Evolutionary conservation across 345 rosid species (phyloP).

Genomic region (Populus simonii): DNA sequence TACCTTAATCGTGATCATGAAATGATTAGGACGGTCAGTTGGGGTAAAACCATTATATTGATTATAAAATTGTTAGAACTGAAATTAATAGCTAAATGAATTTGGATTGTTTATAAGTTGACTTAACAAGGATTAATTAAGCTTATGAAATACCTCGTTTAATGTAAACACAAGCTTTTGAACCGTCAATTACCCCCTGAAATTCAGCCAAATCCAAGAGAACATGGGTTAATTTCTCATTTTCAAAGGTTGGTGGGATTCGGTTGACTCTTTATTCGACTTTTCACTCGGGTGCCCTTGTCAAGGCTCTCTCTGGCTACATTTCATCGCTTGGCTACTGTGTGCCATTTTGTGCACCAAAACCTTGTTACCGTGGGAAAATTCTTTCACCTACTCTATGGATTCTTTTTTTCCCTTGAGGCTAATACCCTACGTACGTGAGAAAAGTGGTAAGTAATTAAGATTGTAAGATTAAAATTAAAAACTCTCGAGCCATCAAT

Average conservation of each 20-base stretch:
- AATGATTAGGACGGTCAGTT: background rate
- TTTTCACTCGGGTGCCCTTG: too few species aligned
- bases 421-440: background rate
- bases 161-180: background rate
- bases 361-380: too few species aligned
- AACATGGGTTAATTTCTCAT: background rate
- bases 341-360: too few species aligned
- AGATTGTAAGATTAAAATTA: background rate
- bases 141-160: background rate
- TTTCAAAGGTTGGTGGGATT: background rate
- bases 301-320: too few species aligned
- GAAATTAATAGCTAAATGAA: background rate
- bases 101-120: background rate
- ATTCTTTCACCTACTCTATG: background rate
- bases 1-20: background rate
- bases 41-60: background rate
- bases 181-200: background rate
- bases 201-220: background rate
- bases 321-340: too few species aligned
- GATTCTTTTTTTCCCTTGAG: background rate
- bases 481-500: conserved; percentile 1
- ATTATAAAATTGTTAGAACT: background rate
- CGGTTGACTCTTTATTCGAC: too few species aligned
- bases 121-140: background rate
- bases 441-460: background rate